phyloP scores from a whole-genome alignment of 2,329 filamentous ascomycete genomes.

The Xenoacremonium recifei region DNA sequence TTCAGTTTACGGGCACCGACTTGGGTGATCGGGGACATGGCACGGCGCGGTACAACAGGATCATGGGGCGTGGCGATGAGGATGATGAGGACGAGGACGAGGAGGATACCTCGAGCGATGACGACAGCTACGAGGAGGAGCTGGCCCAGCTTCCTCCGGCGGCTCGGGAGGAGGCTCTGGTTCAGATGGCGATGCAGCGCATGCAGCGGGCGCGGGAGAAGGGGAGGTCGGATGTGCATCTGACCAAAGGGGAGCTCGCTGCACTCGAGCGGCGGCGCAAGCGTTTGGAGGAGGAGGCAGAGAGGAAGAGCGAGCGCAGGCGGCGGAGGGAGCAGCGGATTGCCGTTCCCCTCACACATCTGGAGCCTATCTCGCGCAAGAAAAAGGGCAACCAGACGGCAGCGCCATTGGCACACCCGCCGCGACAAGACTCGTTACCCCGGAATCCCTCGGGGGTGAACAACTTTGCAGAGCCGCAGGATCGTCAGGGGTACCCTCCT shows the following conservation, averaged over 20 bases:
- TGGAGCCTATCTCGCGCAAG: constrained; percentile 43
- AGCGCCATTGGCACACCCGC: constrained; percentile 16
- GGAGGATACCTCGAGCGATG: constrained; percentile 34
- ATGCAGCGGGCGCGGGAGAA: constrained; percentile 75
- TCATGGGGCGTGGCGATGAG: constrained; percentile 23
- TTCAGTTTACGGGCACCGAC: constrained; percentile 61
- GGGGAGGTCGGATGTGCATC: constrained; percentile 75
- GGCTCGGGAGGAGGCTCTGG: constrained; percentile 71
- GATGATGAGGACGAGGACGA: constrained; percentile 33
- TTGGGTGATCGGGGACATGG: constrained; percentile 43
- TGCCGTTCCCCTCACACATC: constrained; percentile 52
- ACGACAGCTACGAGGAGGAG: constrained; percentile 44
- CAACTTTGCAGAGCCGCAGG: constrained; percentile 34
- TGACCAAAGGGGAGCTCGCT: constrained; percentile 77
- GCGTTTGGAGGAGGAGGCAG: constrained; percentile 51
- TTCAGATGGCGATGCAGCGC: constrained; percentile 75
- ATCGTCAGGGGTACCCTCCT: constrained; percentile 40
- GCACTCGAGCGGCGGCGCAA: constrained; percentile 70
- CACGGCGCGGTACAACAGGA: constrained; percentile 36
- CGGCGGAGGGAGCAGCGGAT: constrained; percentile 47
- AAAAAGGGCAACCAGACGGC: constrained; percentile 19
- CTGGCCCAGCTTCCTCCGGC: constrained; percentile 56
- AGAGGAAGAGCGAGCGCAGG: constrained; percentile 34
- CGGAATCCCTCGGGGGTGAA: constrained; percentile 37
- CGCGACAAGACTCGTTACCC: constrained; percentile 35